These are phyloP conservation scores for Sporisorium sorghi DNA, from an alignment of 1,284 basidiomycete genomes.

Conservation along the genomic window DNA sequence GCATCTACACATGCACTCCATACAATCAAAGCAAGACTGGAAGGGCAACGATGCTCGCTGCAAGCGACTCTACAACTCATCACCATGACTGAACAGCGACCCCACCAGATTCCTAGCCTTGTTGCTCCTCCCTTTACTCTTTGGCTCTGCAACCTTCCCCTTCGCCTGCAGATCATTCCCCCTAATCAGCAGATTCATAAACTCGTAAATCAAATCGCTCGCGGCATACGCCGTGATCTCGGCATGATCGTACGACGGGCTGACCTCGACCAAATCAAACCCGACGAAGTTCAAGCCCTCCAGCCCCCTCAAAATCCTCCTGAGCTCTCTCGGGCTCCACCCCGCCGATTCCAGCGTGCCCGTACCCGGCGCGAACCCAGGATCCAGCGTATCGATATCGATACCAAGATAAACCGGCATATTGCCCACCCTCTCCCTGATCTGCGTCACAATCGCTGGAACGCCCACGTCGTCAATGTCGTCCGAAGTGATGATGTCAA, in stretches of 20 bases:
- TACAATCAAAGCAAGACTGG: too few relatives aligned
- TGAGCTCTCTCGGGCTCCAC: conserved; percentile 56
- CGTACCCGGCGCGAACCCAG: conserved; percentile 54
- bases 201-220: conserved; percentile 56
- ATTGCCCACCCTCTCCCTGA: conserved; percentile 43
- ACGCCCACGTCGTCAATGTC: conserved; percentile 56
- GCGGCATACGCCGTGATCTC: conserved; percentile 59
- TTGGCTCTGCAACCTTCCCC: conserved; percentile 29
- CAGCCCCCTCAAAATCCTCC: conserved; percentile 46
- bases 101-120: conserved; percentile 15
- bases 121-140: conserved; percentile 20
- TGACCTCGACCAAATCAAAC: conserved; percentile 59
- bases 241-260: conserved; percentile 55
- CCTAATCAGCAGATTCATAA: conserved; percentile 47
- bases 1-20: background rate
- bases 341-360: conserved; percentile 58
- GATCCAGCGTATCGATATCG: conserved; percentile 63
- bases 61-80: conserved; percentile 17
- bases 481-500: conserved; percentile 56
- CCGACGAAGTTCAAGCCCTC: conserved; percentile 60
- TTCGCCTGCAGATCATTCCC: conserved; percentile 20
- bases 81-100: conserved; percentile 23
- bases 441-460: conserved; percentile 41
- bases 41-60: background rate
- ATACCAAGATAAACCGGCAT: conserved; percentile 58